Percentiles rank a stretch among this genome's conserved stretches.
Evolutionary conservation across 495 filamentous ascomycete genomes (phyloP).

Genomic region (Friedmanniomyces endolithicus): DNA sequence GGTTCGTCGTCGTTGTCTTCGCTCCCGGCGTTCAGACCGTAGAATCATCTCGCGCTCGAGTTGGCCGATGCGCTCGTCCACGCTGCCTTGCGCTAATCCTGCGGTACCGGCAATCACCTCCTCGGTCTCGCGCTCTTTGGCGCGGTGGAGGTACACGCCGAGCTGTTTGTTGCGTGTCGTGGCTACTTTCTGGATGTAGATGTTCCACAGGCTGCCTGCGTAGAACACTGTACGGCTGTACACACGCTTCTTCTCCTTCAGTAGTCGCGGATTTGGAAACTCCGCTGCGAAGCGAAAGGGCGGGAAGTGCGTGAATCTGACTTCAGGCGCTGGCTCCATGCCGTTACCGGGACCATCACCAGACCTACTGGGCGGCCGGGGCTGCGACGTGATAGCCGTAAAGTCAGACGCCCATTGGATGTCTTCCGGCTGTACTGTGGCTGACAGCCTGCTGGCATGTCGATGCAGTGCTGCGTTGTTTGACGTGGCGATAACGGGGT

Average conservation of each 20-base stretch:
- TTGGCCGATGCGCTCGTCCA: conserved; percentile 39
- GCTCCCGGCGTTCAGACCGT: conserved; percentile 31
- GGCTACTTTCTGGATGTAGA: conserved; percentile 50
- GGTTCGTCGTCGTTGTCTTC: conserved; percentile 15
- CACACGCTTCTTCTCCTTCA: conserved; percentile 50
- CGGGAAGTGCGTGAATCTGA: conserved; percentile 43
- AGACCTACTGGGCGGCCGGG: conserved; percentile 18
- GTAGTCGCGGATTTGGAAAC: conserved; percentile 41
- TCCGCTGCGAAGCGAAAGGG: conserved; percentile 50
- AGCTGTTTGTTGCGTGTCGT: conserved; percentile 43
- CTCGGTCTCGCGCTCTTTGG: conserved; percentile 43
- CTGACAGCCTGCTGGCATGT: conserved; percentile 32
- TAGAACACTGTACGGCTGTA: conserved; percentile 53
- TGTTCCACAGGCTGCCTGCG: conserved; percentile 48
- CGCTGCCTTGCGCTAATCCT: conserved; percentile 27
- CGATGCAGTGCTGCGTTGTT: conserved; percentile 27
- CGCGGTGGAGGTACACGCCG: conserved; percentile 49
- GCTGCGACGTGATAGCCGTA: conserved; percentile 28
- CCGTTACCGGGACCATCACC: background rate
- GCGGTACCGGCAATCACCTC: conserved; percentile 27
- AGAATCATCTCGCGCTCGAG: conserved; percentile 38
- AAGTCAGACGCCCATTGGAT: conserved; percentile 41
- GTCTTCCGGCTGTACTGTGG: conserved; percentile 38
- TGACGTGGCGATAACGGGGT: conserved; percentile 33
- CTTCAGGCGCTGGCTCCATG: conserved; percentile 24